Evolutionary conservation across 345 rosid genomes (phyloP), one percentile per base, ranked within the genome.

Genomic region (Hibiscus syriacus): DNA sequence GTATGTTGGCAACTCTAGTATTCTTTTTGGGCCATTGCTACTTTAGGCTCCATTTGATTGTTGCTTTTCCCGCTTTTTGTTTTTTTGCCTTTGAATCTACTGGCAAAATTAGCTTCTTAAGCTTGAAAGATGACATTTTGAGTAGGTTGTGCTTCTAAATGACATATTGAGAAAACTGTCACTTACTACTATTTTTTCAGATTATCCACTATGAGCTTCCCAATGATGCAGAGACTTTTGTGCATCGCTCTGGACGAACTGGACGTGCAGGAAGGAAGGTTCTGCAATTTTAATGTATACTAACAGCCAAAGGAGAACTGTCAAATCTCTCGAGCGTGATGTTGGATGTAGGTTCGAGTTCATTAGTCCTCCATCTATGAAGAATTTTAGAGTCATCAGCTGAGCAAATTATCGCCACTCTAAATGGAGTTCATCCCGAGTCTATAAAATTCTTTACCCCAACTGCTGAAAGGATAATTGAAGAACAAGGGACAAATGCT

Each of bases 241-340:
- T 93, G 76, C 98, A 90, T 74, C 96, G 98, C 61, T 93, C 98
- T 73, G 98, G 97, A 34, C 97, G 97, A 76, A 93, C 98, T 57
- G 98, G 98, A 58, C 97, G 96, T 32, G 98, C 97, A 8, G 98
- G 70, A 93, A 93, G 80, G 88, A 85, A 86, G 98, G 98, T 70
- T 81, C 86, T 78, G 92, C 97, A 48, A 78, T 93, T 80, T 80
- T 93, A 70, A 84, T 93, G 98, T 86, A 72, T 73, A 83, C 87
- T n/a, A 82, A 76, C 72, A 89, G 81, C 81, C 98, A 93, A 78
- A 87, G 88, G 82, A 89, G 95, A 75, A 90, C 96, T 27, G 92
- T 93, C 53, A 80, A 86, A 75, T 82, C 92, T 62, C 89, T 90
- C 45, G 98, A 90, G 83, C 98, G 91, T 74, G 90, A 90, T 34